Evolutionary conservation across 371 early-diverging fungal species (phyloP), one percentile per base, ranked within the genome.

Genomic region (Mucor saturninus): DNA sequence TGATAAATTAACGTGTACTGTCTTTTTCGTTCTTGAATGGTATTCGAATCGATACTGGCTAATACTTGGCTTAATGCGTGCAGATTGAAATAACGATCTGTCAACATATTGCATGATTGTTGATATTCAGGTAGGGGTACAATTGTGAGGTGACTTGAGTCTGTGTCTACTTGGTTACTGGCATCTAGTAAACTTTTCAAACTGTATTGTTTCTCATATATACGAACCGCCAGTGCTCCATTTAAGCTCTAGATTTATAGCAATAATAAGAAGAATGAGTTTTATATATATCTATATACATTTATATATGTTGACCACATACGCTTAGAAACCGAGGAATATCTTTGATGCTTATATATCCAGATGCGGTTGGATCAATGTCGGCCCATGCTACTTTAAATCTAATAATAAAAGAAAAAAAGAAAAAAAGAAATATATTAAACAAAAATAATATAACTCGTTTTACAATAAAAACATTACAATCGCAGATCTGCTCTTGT

Each of bases 291-390:
- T 21, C 0, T 21, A 21, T 21, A 21, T 21, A 21, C 1, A 21
- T 21, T 21, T 21, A 21, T 21, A 21, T 21, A 21, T 21, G 21
- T 21, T 21, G 21, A 21, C 21, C 30, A 54, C 67, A 54, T 49
- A 80, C 80, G 26, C 70, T 59, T 37, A 84, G 40, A 56, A 84
- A 81, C 8, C 62, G 68, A 4, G 82, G 74, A 3, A 83, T 65
- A 43, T 83, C 55, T 37, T 72, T 65, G 28, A 74, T 73, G 10
- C 63, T 63, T 8, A 84, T 76, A 28, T 72, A 83, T 1, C 85
- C 85, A 6, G 83, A 83, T 2, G 81, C 85, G 21, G 54, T 69
- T 7, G 81, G 83, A 60, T 84, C 85, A 43, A 73, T 69, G 4
- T 58, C 43, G 0, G 77, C 65, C 85, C 85, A 84, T 10, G 75